phyloP scores from a whole-genome alignment of 2,329 filamentous ascomycete genomes.

The Clathrospora elynae region DNA sequence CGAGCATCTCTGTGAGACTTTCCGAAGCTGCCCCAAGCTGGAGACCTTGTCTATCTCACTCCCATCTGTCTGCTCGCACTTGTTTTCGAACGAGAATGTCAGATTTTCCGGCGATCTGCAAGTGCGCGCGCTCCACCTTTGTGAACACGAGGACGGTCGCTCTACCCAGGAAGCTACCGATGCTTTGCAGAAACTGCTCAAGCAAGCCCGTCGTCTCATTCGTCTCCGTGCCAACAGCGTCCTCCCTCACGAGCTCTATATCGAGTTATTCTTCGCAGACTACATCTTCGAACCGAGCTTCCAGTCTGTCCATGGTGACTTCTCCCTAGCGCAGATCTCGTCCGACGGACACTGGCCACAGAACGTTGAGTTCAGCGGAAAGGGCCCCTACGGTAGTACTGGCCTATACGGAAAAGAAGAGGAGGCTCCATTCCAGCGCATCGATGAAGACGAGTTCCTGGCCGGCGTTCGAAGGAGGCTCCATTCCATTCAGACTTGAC shows the following conservation, averaged over 20 bases:
- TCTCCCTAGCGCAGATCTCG: slow-evolving; percentile 51
- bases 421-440: slow-evolving; percentile 49
- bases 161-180: slow-evolving; percentile 44
- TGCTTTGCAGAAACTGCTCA: slow-evolving; percentile 49
- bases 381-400: slow-evolving; percentile 57
- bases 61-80: slow-evolving; percentile 54
- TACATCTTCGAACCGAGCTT: slow-evolving; percentile 58
- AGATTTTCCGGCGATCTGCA: slow-evolving; percentile 56
- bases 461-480: slow-evolving; percentile 43
- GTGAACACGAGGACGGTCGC: slow-evolving; percentile 48
- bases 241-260: slow-evolving; percentile 48
- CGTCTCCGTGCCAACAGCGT: slow-evolving; percentile 45
- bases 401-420: slow-evolving; percentile 57
- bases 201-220: slow-evolving; percentile 51
- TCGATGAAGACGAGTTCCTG: slow-evolving; percentile 49
- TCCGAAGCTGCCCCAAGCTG: slow-evolving; percentile 54
- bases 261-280: slow-evolving; percentile 59
- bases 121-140: slow-evolving; percentile 56
- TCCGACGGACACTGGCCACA: slow-evolving; percentile 52
- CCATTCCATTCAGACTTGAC: slow-evolving; percentile 47
- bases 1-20: slow-evolving; percentile 56
- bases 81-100: slow-evolving; percentile 54
- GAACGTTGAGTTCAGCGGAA: slow-evolving; percentile 46
- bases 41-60: slow-evolving; percentile 56
- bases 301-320: slow-evolving; percentile 55